These are phyloP conservation scores for Glaciozyma antarctica DNA, from an alignment of 768 basidiomycete genomes.

Conservation along the genomic window DNA sequence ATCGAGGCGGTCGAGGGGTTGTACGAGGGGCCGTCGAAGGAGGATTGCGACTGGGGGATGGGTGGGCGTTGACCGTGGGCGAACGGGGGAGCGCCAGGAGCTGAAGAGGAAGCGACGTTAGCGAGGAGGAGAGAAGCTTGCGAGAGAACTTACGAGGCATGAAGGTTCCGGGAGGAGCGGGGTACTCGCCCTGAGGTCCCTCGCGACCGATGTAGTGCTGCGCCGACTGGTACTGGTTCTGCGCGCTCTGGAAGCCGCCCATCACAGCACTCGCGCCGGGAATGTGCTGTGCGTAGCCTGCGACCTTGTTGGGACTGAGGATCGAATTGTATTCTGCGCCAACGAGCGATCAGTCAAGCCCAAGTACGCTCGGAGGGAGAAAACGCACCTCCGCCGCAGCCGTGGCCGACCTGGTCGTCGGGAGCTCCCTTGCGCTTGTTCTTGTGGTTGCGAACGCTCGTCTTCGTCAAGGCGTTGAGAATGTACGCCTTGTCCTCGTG, in stretches of 20 bases:
- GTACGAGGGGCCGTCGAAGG: not conserved
- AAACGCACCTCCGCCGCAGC: conserved; percentile 40
- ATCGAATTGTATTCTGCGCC: conserved; percentile 19
- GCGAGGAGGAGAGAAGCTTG: not conserved
- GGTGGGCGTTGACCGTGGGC: not conserved
- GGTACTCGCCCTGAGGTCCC: not conserved
- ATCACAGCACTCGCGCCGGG: conserved; percentile 22
- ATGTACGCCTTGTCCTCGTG: conserved; percentile 45
- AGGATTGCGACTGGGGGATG: not conserved
- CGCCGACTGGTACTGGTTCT: not conserved
- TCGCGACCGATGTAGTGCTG: not conserved
- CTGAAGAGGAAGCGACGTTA: not conserved
- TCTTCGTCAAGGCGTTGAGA: conserved; percentile 48
- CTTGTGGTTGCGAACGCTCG: conserved; percentile 60
- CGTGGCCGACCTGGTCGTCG: conserved; percentile 49
- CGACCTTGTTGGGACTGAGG: conserved; percentile 21
- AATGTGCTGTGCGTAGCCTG: conserved; percentile 26
- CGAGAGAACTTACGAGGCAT: not conserved
- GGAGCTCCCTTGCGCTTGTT: conserved; percentile 50
- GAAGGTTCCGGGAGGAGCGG: not conserved
- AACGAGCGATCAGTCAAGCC: not conserved
- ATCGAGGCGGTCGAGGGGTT: not conserved
- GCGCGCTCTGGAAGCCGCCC: conserved; percentile 13
- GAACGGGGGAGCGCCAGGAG: not conserved
- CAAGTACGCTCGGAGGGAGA: not conserved